Conservation (phyloP, 1,284 basidiomycete species). For the Boletus sp. region DNA sequence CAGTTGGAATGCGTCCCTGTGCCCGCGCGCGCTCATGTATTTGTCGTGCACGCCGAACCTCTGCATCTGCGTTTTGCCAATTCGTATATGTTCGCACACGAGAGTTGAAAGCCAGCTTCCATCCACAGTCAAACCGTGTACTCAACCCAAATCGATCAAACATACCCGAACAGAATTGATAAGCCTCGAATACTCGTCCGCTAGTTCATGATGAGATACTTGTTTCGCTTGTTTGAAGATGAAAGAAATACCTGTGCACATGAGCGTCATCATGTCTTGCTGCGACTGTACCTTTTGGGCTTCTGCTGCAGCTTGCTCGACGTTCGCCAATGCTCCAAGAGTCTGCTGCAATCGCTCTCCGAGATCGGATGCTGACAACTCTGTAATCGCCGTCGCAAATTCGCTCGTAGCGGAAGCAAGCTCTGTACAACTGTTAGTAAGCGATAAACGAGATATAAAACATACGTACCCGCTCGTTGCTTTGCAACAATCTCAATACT, state of each 20-base stretch:
- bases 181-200: constrained; percentile 90
- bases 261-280: constrained; percentile 72
- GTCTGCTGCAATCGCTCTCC: constrained; percentile 68
- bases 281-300: constrained; percentile 69
- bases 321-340: constrained; percentile 65
- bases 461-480: constrained; percentile 61
- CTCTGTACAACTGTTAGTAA: constrained; percentile 42
- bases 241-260: constrained; percentile 60
- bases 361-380: constrained; percentile 72
- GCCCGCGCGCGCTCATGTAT: constrained; percentile 78
- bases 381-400: constrained; percentile 63
- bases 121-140: constrained; percentile 1
- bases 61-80: constrained; percentile 79
- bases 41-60: constrained; percentile 68
- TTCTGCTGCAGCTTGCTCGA: constrained; percentile 70
- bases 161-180: constrained; percentile 83
- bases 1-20: constrained; percentile 64
- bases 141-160: constrained; percentile 2
- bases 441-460: background rate
- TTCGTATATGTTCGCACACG: constrained; percentile 79
- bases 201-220: constrained; percentile 33
- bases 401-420: constrained; percentile 65
- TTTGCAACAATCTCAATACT: constrained; percentile 80
- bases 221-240: constrained; percentile 2
- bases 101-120: constrained; percentile 78